Conservation (phyloP, 805 yeast genomes). For the Saccharomycopsis schoenii region DNA sequence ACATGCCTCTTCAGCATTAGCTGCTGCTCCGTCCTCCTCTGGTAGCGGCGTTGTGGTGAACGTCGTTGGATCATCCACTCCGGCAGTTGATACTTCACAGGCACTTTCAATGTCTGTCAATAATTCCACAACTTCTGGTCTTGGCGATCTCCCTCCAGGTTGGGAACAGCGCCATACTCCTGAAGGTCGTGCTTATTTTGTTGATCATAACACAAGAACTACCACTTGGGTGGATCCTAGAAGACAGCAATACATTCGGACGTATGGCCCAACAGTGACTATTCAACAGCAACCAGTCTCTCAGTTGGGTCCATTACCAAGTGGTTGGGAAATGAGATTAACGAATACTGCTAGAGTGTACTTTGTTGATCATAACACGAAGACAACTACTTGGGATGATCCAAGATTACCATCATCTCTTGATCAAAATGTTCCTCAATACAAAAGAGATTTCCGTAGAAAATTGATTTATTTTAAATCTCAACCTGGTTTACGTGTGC, state of each 20-base stretch:
- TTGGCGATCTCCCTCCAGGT: constrained; percentile 96
- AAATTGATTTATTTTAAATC: constrained; percentile 96
- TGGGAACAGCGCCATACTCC: constrained; percentile 99
- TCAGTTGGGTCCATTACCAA: constrained; percentile 94
- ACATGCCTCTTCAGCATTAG: constrained; percentile 28
- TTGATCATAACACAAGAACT: constrained; percentile 98
- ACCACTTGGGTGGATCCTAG: constrained; percentile 99
- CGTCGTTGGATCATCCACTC: constrained; percentile 26
- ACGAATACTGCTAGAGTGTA: constrained; percentile 98
- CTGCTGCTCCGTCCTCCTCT: constrained; percentile 34
- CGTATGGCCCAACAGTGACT: constrained; percentile 77
- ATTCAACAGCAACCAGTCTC: constrained; percentile 97
- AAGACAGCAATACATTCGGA: constrained; percentile 95
- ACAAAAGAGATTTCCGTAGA: constrained; percentile 97
- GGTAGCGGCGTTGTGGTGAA: constrained; percentile 31
- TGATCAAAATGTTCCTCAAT: constrained; percentile 98
- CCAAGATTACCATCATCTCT: constrained; percentile 95
- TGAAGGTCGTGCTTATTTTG: constrained; percentile 97
- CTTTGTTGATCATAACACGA: constrained; percentile 97
- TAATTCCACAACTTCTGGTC: constrained; percentile 85
- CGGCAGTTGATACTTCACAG: constrained; percentile 42
- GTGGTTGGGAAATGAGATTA: constrained; percentile 99
- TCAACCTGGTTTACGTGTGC: constrained; percentile 92
- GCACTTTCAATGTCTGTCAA: constrained; percentile 59
- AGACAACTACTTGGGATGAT: constrained; percentile 99